Conservation (phyloP, 2,329 filamentous ascomycete species). For the Chalaropsis thielavioides region DNA sequence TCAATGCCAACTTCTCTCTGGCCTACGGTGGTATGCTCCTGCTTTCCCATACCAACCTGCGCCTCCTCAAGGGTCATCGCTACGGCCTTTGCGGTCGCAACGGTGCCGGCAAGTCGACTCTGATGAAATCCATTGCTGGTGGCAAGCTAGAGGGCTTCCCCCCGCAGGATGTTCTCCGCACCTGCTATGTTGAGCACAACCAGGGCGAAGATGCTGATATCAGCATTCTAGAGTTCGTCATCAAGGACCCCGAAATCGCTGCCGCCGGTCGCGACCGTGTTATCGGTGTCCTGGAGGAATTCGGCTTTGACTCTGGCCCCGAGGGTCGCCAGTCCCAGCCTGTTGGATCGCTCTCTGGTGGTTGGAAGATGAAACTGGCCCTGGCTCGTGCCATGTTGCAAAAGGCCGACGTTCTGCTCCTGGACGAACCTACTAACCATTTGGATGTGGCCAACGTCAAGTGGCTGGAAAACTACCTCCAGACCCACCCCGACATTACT, state of each 20-base stretch:
- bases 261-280: conserved; percentile 69
- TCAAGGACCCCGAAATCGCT: conserved; percentile 75
- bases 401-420: conserved; percentile 85
- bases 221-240: conserved; percentile 84
- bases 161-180: conserved; percentile 76
- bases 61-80: conserved; percentile 87
- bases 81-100: conserved; percentile 96
- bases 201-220: conserved; percentile 96
- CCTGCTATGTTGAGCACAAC: conserved; percentile 98
- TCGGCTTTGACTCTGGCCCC: conserved; percentile 83
- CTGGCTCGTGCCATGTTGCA: conserved; percentile 92
- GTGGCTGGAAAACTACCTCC: conserved; percentile 91
- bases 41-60: conserved; percentile 87
- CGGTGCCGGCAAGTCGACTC: conserved; percentile 94
- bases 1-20: conserved; percentile 94
- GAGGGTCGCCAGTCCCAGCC: conserved; percentile 78
- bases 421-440: conserved; percentile 99
- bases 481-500: conserved; percentile 90
- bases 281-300: conserved; percentile 68
- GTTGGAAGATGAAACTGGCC: conserved; percentile 99
- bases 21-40: conserved; percentile 96
- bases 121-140: conserved; percentile 91
- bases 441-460: conserved; percentile 91
- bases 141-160: conserved; percentile 97
- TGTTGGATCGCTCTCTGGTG: conserved; percentile 88